phyloP scores from a whole-genome alignment of 805 yeast species.

The Starmerella bacillaris region DNA sequence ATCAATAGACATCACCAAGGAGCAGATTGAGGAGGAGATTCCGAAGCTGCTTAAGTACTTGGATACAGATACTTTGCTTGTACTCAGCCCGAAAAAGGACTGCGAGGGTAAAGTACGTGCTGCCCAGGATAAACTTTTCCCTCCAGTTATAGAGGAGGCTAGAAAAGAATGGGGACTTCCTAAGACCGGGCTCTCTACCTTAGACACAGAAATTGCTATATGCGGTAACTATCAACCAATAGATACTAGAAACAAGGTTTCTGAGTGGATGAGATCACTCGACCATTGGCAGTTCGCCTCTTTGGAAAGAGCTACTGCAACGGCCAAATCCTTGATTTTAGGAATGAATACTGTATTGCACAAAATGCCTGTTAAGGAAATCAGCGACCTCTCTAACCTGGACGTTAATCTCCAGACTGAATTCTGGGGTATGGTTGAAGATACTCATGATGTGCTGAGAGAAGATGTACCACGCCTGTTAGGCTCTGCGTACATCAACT shows the following conservation, averaged over 20 bases:
- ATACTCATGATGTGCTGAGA: conserved; percentile 93
- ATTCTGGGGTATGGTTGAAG: conserved; percentile 97
- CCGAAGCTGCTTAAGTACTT: conserved; percentile 55
- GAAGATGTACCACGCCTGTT: conserved; percentile 73
- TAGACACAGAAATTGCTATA: conserved; percentile 72
- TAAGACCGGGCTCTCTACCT: conserved; percentile 26
- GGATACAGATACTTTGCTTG: conserved; percentile 85
- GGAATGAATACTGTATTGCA: conserved; percentile 46
- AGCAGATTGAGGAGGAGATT: conserved; percentile 42
- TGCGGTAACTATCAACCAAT: conserved; percentile 59
- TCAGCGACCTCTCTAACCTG: conserved; percentile 20
- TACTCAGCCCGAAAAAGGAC: conserved; percentile 63
- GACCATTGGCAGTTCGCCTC: conserved; percentile 69
- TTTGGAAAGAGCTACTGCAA: conserved; percentile 71
- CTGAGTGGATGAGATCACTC: conserved; percentile 43
- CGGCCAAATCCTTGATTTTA: conserved; percentile 70
- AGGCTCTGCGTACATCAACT: conserved; percentile 49
- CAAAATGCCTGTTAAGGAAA: conserved; percentile 18
- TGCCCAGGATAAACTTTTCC: conserved; percentile 61
- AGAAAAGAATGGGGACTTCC: conserved; percentile 35
- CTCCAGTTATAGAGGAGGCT: conserved; percentile 53
- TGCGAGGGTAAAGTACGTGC: conserved; percentile 65
- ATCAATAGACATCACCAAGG: conserved; percentile 52
- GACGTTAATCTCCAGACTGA: conserved; percentile 74
- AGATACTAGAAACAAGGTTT: conserved; percentile 43